A percentile compares a stretch with the other conserved stretches of the same genome.
These are phyloP conservation scores for Phytophthora syringae DNA, from an alignment of 352 stramenopile genomes.

Conservation along the genomic window DNA sequence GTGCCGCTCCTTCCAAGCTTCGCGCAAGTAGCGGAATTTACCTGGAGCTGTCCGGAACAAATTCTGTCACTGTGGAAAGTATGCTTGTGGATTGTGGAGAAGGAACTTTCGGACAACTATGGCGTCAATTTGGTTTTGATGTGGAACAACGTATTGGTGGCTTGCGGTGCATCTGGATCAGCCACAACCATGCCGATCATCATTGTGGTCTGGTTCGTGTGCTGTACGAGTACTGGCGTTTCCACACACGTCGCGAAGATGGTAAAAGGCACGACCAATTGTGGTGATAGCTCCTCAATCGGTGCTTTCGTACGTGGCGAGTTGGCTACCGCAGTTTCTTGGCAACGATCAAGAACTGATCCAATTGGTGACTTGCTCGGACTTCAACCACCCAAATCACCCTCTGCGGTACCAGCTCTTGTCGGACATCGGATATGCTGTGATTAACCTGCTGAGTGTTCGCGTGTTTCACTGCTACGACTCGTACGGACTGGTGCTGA, in stretches of 20 bases:
- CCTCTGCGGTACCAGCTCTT: conserved; percentile 37
- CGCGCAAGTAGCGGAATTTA: conserved; percentile 96
- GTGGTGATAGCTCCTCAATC: conserved; percentile 61
- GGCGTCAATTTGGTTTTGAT: conserved; percentile 55
- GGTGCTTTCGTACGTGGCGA: conserved; percentile 63
- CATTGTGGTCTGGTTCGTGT: conserved; percentile 95
- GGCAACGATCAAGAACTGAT: conserved; percentile 30
- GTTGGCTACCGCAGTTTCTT: conserved; percentile 46
- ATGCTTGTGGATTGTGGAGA: conserved; percentile 96
- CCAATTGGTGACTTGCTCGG: conserved; percentile 48
- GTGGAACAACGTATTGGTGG: conserved; percentile 48
- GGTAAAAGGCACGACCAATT: conserved; percentile 10
- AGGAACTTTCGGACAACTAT: conserved; percentile 94
- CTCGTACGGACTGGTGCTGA: conserved; percentile 76
- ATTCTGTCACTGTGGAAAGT: conserved; percentile 21
- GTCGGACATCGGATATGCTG: conserved; percentile 32
- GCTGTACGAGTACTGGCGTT: conserved; percentile 66
- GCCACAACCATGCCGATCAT: conserved; percentile 97
- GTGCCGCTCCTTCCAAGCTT: conserved; percentile 96
- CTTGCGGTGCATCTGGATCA: conserved; percentile 95
- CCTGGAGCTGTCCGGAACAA: conserved; percentile 53
- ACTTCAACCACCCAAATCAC: conserved; percentile 55
- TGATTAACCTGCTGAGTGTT: conserved; percentile 60
- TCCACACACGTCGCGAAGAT: conserved; percentile 19
- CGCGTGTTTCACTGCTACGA: conserved; percentile 86